These are phyloP conservation scores for Teratosphaeria viscida DNA, from an alignment of 2,329 filamentous ascomycete genomes.

Conservation along the genomic window DNA sequence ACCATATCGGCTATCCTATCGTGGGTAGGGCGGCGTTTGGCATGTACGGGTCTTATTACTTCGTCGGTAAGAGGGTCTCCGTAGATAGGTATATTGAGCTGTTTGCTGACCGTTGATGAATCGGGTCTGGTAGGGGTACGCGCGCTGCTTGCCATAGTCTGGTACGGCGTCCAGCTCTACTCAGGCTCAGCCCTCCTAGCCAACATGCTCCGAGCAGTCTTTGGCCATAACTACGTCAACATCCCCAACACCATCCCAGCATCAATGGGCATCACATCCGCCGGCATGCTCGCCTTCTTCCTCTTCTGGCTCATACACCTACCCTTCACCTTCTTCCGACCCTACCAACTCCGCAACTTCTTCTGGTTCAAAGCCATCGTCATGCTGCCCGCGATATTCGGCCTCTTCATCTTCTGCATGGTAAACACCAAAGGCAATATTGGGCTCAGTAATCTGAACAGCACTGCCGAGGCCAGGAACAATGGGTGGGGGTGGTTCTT, in stretches of 20 bases:
- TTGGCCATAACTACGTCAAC: constrained; percentile 29
- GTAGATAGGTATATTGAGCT: not conserved
- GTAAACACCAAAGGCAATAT: constrained; percentile 23
- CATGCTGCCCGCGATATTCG: constrained; percentile 26
- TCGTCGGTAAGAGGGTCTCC: constrained; percentile 4
- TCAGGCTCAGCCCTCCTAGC: constrained; percentile 16
- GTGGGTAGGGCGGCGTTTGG: constrained; percentile 31
- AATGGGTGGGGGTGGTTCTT: constrained; percentile 29
- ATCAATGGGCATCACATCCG: constrained; percentile 24
- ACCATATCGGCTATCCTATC: constrained; percentile 25
- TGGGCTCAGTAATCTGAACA: constrained; percentile 35
- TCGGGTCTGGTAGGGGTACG: too few species aligned
- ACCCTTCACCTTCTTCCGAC: constrained; percentile 32
- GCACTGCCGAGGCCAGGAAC: constrained; percentile 25
- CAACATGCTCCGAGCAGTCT: constrained; percentile 24
- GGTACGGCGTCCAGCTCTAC: constrained; percentile 12
- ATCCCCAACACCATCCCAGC: constrained; percentile 22
- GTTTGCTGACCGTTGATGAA: not conserved
- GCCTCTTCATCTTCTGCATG: constrained; percentile 29
- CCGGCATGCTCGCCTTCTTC: constrained; percentile 26
- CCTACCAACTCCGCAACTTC: constrained; percentile 36
- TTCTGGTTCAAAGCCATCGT: constrained; percentile 37
- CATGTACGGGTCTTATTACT: constrained; percentile 24
- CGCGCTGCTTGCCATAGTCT: constrained; percentile 4
- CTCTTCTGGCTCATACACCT: constrained; percentile 22